A percentile compares a stretch with the other conserved stretches of the same genome.
Evolutionary conservation across 106 monocot species (phyloP).

Genomic region (Dendrobium huoshanense): DNA sequence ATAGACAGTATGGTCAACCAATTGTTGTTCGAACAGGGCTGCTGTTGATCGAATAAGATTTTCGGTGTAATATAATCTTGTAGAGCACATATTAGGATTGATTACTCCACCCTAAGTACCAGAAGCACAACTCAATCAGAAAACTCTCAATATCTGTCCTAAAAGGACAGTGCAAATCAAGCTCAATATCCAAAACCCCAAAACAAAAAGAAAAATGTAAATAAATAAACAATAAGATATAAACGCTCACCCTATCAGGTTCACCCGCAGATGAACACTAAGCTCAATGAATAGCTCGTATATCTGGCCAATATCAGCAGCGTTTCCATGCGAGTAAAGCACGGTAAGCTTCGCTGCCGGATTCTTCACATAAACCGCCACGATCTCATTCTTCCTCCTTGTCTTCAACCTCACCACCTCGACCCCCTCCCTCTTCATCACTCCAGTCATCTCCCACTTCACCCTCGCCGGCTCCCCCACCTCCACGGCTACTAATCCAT

Average conservation of each 20-base stretch:
- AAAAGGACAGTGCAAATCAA: neutral
- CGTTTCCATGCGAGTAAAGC: conserved; percentile 70
- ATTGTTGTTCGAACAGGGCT: neutral
- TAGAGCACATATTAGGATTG: neutral
- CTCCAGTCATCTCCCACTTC: conserved; percentile 22
- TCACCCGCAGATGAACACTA: conserved; percentile 56
- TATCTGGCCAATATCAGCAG: conserved; percentile 68
- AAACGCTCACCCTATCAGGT: conserved; percentile 54
- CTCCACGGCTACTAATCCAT: conserved; percentile 18
- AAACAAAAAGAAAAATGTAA: neutral
- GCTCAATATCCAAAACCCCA: neutral
- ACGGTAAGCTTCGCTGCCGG: conserved; percentile 45
- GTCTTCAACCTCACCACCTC: conserved; percentile 34
- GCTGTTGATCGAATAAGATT: neutral
- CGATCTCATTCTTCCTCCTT: conserved; percentile 43
- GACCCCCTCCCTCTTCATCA: conserved; percentile 11
- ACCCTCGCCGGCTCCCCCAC: conserved; percentile 6
- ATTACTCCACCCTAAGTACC: neutral
- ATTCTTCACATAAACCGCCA: conserved; percentile 36
- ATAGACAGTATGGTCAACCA: neutral
- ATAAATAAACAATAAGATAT: neutral
- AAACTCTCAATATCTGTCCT: neutral
- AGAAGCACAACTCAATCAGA: neutral
- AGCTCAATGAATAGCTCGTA: conserved; percentile 61
- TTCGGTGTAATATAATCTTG: neutral